phyloP scores from a whole-genome alignment of 139 green algal species.

The Chlorella sp. region DNA sequence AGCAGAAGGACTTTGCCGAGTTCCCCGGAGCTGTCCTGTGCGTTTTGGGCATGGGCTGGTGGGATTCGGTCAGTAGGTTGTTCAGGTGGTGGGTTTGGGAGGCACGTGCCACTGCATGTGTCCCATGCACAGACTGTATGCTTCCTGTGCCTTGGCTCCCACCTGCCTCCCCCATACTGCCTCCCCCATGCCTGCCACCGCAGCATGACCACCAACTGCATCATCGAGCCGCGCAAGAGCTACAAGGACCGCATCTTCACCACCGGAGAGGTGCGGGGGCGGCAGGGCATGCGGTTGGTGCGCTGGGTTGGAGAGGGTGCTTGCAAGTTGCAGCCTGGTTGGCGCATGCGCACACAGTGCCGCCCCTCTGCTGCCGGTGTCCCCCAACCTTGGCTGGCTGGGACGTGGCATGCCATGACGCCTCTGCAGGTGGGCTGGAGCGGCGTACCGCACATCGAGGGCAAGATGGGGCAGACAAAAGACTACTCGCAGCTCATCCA shows the following conservation, averaged over 20 bases:
- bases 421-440: constrained; percentile 25
- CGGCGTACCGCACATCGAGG: constrained; percentile 27
- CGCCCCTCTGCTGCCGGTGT: too few species aligned
- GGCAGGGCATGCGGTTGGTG: too few species aligned
- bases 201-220: constrained; percentile 79
- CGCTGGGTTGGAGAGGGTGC: too few species aligned
- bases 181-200: too few species aligned
- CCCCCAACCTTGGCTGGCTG: too few species aligned
- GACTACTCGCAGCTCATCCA: constrained; percentile 46
- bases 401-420: too few species aligned
- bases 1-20: constrained; percentile 71
- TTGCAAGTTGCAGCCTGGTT: too few species aligned
- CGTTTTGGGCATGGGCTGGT: not conserved
- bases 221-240: constrained; percentile 62
- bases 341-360: too few species aligned
- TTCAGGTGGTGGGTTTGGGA: too few species aligned
- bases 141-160: not conserved
- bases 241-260: constrained; percentile 73
- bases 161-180: too few species aligned
- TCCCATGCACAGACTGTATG: not conserved
- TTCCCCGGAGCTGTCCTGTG: constrained; percentile 27
- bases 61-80: too few species aligned
- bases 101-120: too few species aligned
- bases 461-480: constrained; percentile 20
- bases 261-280: constrained; percentile 55